phyloP scores from a whole-genome alignment of 140 eudicot species.

The Anethum foeniculum region DNA sequence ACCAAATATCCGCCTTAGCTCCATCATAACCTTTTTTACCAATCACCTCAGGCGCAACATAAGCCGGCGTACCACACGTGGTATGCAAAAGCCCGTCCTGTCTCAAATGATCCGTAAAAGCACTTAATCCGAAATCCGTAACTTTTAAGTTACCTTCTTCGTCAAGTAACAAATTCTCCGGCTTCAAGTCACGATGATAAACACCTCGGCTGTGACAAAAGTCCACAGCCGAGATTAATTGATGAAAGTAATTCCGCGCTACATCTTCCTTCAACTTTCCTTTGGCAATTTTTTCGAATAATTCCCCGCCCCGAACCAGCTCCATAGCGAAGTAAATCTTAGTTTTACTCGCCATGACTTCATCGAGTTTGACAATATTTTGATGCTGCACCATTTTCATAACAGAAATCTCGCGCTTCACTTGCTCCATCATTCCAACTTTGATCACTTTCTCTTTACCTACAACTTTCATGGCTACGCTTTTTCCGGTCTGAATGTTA shows the following conservation, averaged over 20 bases:
- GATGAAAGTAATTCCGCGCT: constrained; percentile 73
- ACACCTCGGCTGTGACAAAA: constrained; percentile 94
- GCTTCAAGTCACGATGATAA: constrained; percentile 81
- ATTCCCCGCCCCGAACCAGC: constrained; percentile 76
- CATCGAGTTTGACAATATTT: constrained; percentile 80
- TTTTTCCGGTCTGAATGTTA: constrained; percentile 44
- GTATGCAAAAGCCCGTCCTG: constrained; percentile 82
- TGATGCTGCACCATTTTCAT: constrained; percentile 86
- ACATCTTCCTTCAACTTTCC: constrained; percentile 56
- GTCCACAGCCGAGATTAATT: constrained; percentile 80
- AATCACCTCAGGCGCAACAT: constrained; percentile 89
- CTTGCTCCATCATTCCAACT: constrained; percentile 84
- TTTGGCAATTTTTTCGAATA: constrained; percentile 49
- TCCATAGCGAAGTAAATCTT: constrained; percentile 87
- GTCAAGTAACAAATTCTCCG: constrained; percentile 67
- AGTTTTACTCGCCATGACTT: constrained; percentile 74
- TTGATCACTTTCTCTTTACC: constrained; percentile 78
- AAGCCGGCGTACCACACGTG: constrained; percentile 90
- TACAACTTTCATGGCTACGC: constrained; percentile 78
- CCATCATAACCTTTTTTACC: constrained; percentile 84
- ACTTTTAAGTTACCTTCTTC: constrained; percentile 72
- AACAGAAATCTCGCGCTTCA: constrained; percentile 74
- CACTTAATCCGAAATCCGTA: constrained; percentile 82
- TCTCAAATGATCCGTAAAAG: constrained; percentile 55
- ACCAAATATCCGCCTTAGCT: constrained; percentile 85